These are phyloP conservation scores for Monosporozyma unispora DNA, from an alignment of 805 yeast genomes.

Conservation along the genomic window DNA sequence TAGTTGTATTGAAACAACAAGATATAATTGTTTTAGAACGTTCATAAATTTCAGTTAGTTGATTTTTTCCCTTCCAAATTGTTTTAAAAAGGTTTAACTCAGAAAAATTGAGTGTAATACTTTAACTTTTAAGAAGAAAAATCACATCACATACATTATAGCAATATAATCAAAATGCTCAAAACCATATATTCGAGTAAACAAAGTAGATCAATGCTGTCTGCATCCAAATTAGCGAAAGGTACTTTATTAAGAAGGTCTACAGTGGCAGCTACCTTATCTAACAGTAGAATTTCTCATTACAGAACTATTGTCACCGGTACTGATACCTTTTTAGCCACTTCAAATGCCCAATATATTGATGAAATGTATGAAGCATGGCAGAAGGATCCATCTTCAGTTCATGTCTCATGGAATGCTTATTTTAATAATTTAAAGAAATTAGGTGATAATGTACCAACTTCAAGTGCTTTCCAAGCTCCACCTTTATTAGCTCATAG, in stretches of 20 bases:
- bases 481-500: slow-evolving; percentile 87
- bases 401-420: slow-evolving; percentile 94
- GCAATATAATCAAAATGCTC: background rate
- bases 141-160: background rate
- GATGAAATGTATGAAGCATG: slow-evolving; percentile 98
- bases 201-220: background rate
- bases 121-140: background rate
- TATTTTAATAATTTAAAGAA: slow-evolving; percentile 86
- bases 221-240: background rate
- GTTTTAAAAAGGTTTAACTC: background rate
- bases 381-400: slow-evolving; percentile 82
- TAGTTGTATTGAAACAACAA: background rate
- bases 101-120: background rate
- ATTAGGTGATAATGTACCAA: slow-evolving; percentile 44
- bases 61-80: background rate
- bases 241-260: background rate
- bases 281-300: background rate
- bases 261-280: background rate
- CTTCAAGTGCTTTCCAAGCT: slow-evolving; percentile 71
- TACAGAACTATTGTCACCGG: slow-evolving; percentile 5
- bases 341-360: slow-evolving; percentile 81
- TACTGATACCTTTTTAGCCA: slow-evolving; percentile 68
- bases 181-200: background rate
- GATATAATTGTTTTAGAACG: background rate
- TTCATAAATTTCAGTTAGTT: background rate